Evolutionary conservation across 1,139 yeast species (phyloP).

Genomic region (Yamadazyma buinensis): DNA sequence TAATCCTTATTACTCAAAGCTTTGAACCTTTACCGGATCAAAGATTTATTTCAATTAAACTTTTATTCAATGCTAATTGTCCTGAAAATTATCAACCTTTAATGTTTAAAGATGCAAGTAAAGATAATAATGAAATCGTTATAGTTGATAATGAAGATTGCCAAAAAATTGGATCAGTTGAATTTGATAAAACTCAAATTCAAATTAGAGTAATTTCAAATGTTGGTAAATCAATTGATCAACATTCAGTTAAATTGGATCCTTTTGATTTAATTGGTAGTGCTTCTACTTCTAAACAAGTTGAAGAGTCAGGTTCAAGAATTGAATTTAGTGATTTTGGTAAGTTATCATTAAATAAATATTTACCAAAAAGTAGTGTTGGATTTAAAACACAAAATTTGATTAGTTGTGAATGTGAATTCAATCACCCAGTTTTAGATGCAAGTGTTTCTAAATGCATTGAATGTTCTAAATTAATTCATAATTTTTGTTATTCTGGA

Average conservation of each 20-base stretch:
- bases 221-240: background rate
- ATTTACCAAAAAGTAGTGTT: background rate
- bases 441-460: background rate
- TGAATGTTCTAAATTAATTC: conserved; percentile 3
- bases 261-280: conserved; percentile 1
- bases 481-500: conserved; percentile 3
- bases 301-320: background rate
- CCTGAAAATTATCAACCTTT: conserved; percentile 48
- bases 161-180: background rate
- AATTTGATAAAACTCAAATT: background rate
- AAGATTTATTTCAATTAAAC: conserved; percentile 25
- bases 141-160: background rate
- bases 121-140: background rate
- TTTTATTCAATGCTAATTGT: conserved; percentile 44
- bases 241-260: background rate
- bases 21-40: conserved; percentile 46
- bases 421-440: background rate
- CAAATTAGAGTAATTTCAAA: conserved; percentile 1
- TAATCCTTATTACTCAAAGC: conserved; percentile 50
- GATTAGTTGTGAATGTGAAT: conserved; percentile 7
- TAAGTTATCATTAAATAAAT: background rate
- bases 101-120: conserved; percentile 32
- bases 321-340: background rate
- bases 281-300: background rate
- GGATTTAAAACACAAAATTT: background rate